phyloP scores from a whole-genome alignment of 1,139 yeast genomes.

The Wickerhamomyces sp. region DNA sequence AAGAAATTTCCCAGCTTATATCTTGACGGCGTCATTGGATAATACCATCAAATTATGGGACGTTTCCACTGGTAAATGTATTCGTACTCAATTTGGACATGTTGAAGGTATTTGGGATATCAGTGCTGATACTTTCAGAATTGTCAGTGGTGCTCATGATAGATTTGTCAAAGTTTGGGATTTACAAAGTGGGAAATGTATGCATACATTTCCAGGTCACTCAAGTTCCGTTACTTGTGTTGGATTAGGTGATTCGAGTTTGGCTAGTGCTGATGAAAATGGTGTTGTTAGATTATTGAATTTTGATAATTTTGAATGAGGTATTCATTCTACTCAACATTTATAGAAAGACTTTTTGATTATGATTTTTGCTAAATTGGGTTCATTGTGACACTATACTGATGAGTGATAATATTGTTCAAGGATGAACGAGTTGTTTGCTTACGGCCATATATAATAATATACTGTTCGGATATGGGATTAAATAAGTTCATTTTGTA shows the following conservation, averaged over 20 bases:
- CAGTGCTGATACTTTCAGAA: constrained; percentile 90
- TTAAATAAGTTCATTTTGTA: too few relatives aligned
- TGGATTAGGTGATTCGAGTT: constrained; percentile 81
- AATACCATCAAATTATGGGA: constrained; percentile 95
- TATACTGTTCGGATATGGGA: too few relatives aligned
- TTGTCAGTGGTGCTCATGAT: constrained; percentile 93
- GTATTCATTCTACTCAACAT: too few relatives aligned
- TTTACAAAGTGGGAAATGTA: constrained; percentile 85
- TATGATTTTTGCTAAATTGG: too few relatives aligned
- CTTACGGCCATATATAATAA: too few relatives aligned
- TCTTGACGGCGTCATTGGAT: constrained; percentile 84
- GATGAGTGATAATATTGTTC: too few relatives aligned
- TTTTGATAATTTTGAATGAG: constrained; percentile 44
- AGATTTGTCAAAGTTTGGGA: constrained; percentile 92
- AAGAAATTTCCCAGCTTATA: constrained; percentile 63
- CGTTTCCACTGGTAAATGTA: constrained; percentile 76
- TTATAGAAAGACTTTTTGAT: too few relatives aligned
- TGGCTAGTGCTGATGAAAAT: constrained; percentile 86
- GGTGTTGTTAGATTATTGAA: constrained; percentile 81
- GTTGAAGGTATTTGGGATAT: constrained; percentile 98
- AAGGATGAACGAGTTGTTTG: too few relatives aligned
- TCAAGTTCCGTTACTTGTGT: constrained; percentile 77
- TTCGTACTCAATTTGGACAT: constrained; percentile 93
- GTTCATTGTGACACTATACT: too few relatives aligned
- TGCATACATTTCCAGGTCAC: constrained; percentile 84